Base-by-base conservation (phyloP, 495 filamentous ascomycete genomes). In the Letharia lupina region DNA sequence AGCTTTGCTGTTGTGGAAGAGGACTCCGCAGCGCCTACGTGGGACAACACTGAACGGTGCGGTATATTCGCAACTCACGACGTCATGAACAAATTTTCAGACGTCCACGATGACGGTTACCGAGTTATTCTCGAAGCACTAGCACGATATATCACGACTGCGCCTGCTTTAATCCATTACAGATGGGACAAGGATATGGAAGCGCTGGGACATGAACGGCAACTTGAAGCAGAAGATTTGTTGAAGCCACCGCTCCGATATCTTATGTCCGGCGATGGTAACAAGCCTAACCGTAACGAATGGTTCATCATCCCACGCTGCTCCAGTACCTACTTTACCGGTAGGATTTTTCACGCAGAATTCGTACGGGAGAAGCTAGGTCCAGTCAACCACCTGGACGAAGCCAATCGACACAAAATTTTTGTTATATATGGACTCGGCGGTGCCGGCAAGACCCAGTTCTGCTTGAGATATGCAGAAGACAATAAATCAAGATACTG, bases 371-470 rank as follows among this genome's bases (percentile, higher is more conserved):
- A 66, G 60, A 64, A 58, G 9, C 63, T 71, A 18, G 67, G 59
- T 33, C 60, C 28, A 37, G 54, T 58, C 28, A 37, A 28, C 40
- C 58, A 31, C 33, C 8, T 58, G 31, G 6, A 60, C 20, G 12
- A 48, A 44, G 47, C 52, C 39, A 40, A 56, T 44, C 44, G 42
- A 52, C 69, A 73, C 42, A 65, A 65, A 40, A 63, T 68, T 18
- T 76, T 71, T 69, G 73, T 76, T 61, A 66, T 76, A 35, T 70
- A 74, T 56, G 74, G 74, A 13, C 58, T 77, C 35, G 73, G 75
- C 2, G 77, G 75, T 10, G 65, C 74, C 45, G 75, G 76, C 7
- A 79, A 79, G 63, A 76, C 71, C 15, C 72, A 78, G 58, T 67
- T 75, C 62, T 71, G 68, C 67, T 72, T 69, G 20, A 48, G 9